Percentiles rank a stretch among this genome's conserved stretches.
Conservation (phyloP, 306 rosid species). For the Lablab purpureus region DNA sequence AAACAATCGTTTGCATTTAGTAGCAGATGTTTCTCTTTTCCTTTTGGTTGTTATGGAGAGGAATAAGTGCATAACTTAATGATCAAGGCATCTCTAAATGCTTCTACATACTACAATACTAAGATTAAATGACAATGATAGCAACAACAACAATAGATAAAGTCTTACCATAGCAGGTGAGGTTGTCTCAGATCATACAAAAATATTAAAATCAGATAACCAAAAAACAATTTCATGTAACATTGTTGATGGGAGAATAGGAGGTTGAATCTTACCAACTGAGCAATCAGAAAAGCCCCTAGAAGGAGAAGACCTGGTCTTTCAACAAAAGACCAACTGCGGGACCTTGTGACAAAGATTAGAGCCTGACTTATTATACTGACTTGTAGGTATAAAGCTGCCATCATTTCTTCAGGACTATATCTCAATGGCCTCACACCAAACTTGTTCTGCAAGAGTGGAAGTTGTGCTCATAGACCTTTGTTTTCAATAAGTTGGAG, state of each 20-base stretch:
- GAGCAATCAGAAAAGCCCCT: conserved; percentile 79
- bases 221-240: not conserved
- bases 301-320: conserved; percentile 90
- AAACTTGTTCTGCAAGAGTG: conserved; percentile 67
- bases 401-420: conserved; percentile 68
- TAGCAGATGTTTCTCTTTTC: not conserved
- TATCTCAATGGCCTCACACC: conserved; percentile 52
- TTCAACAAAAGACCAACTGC: conserved; percentile 82
- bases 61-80: conserved; percentile 6
- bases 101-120: conserved; percentile 10
- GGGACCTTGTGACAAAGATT: conserved; percentile 93
- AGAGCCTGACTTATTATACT: conserved; percentile 96
- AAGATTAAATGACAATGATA: not conserved
- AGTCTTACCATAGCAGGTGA: not conserved
- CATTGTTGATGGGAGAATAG: not conserved
- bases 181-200: not conserved
- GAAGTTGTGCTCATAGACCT: conserved; percentile 8
- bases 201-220: not conserved
- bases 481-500: not conserved
- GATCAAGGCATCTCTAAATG: conserved; percentile 23
- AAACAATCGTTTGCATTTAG: not conserved
- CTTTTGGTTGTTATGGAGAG: conserved; percentile 20
- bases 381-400: conserved; percentile 94
- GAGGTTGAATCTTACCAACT: conserved; percentile 66
- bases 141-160: not conserved